Conservation (phyloP, 148 eudicot genomes). For the Gaultheria prostrata region DNA sequence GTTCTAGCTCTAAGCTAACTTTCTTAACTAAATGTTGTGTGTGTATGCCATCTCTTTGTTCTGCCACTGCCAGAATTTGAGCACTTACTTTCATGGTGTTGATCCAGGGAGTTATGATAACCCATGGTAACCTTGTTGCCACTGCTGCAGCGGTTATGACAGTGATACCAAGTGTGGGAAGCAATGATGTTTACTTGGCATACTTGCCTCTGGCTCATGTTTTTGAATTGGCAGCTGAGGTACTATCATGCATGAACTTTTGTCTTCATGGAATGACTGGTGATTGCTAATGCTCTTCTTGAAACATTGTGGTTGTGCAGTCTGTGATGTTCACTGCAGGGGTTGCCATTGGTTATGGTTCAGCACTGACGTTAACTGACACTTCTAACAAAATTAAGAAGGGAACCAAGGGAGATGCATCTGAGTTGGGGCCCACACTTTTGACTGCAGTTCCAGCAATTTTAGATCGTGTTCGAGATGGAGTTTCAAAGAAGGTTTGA, state of each 20-base stretch:
- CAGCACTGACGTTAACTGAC: slow-evolving; percentile 86
- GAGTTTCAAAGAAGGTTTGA: slow-evolving; percentile 79
- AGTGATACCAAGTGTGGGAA: slow-evolving; percentile 74
- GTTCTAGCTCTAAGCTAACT: not conserved
- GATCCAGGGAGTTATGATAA: slow-evolving; percentile 90
- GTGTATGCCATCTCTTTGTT: not conserved
- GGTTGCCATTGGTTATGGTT: slow-evolving; percentile 78
- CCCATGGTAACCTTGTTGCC: slow-evolving; percentile 87
- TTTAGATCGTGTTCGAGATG: slow-evolving; percentile 92
- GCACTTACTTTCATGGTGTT: not conserved
- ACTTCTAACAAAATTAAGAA: slow-evolving; percentile 87
- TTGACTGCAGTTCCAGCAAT: slow-evolving; percentile 98
- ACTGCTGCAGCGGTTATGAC: slow-evolving; percentile 89
- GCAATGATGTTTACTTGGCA: slow-evolving; percentile 67
- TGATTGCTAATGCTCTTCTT: slow-evolving; percentile 15
- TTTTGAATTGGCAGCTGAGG: slow-evolving; percentile 97
- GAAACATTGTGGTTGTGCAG: slow-evolving; percentile 39
- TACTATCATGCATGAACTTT: slow-evolving; percentile 28
- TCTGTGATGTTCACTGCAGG: slow-evolving; percentile 81
- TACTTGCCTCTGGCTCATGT: slow-evolving; percentile 96
- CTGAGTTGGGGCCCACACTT: slow-evolving; percentile 76
- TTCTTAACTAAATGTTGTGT: not conserved
- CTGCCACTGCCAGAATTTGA: not conserved
- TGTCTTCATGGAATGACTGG: not conserved
- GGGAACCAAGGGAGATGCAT: slow-evolving; percentile 93